Evolutionary conservation across 768 basidiomycete genomes (phyloP).

Genomic region (Trametes maxima): DNA sequence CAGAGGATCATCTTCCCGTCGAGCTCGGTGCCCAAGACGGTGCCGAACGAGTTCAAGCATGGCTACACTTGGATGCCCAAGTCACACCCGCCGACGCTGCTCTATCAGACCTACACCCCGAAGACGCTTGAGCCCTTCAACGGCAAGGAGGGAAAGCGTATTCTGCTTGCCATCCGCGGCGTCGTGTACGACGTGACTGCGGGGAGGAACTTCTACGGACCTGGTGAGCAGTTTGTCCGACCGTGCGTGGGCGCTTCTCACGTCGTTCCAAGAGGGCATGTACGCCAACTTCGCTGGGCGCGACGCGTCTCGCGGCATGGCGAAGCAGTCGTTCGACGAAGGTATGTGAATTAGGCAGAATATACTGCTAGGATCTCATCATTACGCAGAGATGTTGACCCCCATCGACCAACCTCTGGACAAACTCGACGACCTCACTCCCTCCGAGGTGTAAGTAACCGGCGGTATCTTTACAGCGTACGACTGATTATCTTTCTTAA

Average conservation of each 20-base stretch:
- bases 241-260: not conserved
- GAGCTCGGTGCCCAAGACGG: constrained; percentile 46
- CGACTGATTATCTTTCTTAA: constrained; percentile 10
- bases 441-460: constrained; percentile 76
- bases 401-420: constrained; percentile 86
- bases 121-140: constrained; percentile 70
- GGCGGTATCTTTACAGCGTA: not conserved
- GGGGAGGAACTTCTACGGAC: constrained; percentile 93
- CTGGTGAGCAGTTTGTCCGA: constrained; percentile 59
- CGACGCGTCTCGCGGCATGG: constrained; percentile 96
- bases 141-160: constrained; percentile 66
- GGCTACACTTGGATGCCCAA: constrained; percentile 94
- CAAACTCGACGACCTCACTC: constrained; percentile 73
- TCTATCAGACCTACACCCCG: constrained; percentile 81
- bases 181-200: constrained; percentile 92
- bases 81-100: constrained; percentile 72
- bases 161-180: constrained; percentile 84
- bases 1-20: constrained; percentile 76
- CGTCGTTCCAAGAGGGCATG: constrained; percentile 72
- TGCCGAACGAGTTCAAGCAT: constrained; percentile 73
- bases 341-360: constrained; percentile 50
- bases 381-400: constrained; percentile 79
- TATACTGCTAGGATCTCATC: not conserved
- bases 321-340: constrained; percentile 93
- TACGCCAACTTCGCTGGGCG: constrained; percentile 98